Evolutionary conservation across 169 alveolate genomes (phyloP).

Genomic region (Cryptosporidium bovis): DNA sequence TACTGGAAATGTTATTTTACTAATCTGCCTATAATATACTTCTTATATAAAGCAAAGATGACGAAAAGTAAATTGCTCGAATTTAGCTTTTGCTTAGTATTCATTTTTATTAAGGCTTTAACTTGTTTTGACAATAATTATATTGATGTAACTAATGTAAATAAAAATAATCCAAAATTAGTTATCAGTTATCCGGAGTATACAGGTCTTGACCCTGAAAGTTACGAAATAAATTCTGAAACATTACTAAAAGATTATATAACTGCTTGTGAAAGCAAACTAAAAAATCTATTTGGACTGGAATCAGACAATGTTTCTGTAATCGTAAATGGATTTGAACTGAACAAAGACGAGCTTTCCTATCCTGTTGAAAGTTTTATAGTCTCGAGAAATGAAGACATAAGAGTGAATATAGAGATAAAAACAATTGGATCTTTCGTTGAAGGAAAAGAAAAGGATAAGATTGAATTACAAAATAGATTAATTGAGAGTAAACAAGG

Average conservation of each 20-base stretch:
- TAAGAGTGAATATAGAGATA: constrained; percentile 3
- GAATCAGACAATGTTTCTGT: constrained; percentile 5
- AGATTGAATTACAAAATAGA: background rate
- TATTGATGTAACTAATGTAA: background rate
- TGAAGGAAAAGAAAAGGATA: background rate
- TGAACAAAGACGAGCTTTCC: constrained; percentile 7
- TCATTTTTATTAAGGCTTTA: too few relatives aligned
- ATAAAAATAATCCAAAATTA: background rate
- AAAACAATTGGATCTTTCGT: background rate
- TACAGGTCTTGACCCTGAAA: constrained; percentile 34
- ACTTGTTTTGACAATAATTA: too few relatives aligned
- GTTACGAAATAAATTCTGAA: constrained; percentile 5
- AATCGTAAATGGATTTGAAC: constrained; percentile 20
- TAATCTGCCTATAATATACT: too few relatives aligned
- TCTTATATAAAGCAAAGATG: too few relatives aligned
- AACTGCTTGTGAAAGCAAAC: constrained; percentile 9
- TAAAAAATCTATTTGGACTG: constrained; percentile 5
- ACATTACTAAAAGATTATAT: constrained; percentile 12
- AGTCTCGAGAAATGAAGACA: constrained; percentile 13
- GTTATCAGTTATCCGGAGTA: constrained; percentile 10
- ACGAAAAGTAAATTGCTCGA: too few relatives aligned
- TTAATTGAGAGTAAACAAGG: background rate
- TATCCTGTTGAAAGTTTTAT: constrained; percentile 22
- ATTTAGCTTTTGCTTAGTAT: too few relatives aligned
- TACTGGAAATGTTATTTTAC: too few relatives aligned